Evolutionary conservation across 768 basidiomycete genomes (phyloP), one percentile per base, ranked within the genome.

Genomic region (Phallus indusiatus): DNA sequence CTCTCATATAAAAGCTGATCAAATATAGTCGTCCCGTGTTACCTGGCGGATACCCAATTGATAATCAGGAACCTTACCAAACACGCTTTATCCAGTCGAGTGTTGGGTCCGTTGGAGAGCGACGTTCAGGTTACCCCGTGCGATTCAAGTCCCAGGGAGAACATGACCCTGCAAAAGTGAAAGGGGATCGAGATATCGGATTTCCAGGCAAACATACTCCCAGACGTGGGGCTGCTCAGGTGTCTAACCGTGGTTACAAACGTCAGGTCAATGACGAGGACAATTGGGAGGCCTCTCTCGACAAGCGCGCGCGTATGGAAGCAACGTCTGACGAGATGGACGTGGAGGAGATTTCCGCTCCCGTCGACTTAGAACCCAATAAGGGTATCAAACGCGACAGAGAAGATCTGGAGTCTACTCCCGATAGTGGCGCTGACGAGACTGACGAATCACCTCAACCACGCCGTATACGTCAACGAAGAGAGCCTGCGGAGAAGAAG

Each of bases 381-480:
- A 34, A 83, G 64, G 84, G 85, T 34, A 80, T 78, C 70, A 88
- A 89, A 69, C 82, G 88, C 54, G 81, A 82, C 66, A 79, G 84
- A 49, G 86, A 80, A 56, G 62, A 70, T 20, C 81, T 79, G 47
- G 75, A 72, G 59, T 76, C 75, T 33, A 71, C 70, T 53, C 78
- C 74, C 34, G 47, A 51, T 24, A 42, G 37, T 28, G 5, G 17
- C 21, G 34, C 28, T 10, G 34, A 55, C 20, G 46, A 42, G 20
- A 20, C 56, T 21, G 56, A 58, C 17, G 49, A 33, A 22, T 58
- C 34, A 33, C 34, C 46, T 58, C 24, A 8, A 33, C 12, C 61
- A 33, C 10, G 61, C 66, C 16, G 46, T 60, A 22, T 11, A 34
- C 12, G 70, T 68, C 42, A 69, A 65, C 55, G 67, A 67, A 54